phyloP scores from a whole-genome alignment of 2,329 filamentous ascomycete genomes.

The Rugonectria rugulosa region DNA sequence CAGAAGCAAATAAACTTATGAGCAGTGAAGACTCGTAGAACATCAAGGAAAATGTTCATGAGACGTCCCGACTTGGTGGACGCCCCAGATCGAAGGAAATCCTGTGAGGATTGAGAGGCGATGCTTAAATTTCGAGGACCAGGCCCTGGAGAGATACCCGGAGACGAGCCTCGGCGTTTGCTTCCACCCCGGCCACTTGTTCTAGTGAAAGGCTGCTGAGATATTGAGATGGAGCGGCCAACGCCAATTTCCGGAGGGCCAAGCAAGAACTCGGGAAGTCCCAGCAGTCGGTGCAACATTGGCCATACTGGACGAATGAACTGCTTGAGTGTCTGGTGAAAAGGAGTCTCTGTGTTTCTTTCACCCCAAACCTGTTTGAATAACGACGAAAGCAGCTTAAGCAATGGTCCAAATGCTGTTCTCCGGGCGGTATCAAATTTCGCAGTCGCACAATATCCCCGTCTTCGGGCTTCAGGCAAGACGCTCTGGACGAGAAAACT shows the following conservation, averaged over 20 bases:
- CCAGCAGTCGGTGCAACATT: slow-evolving; percentile 66
- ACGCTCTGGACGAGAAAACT: slow-evolving; percentile 70
- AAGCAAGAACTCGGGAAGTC: slow-evolving; percentile 74
- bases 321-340: slow-evolving; percentile 68
- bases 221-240: slow-evolving; percentile 47
- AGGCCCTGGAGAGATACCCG: slow-evolving; percentile 51
- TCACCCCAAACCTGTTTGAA: slow-evolving; percentile 75
- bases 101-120: slow-evolving; percentile 62
- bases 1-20: slow-evolving; percentile 90
- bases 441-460: slow-evolving; percentile 70
- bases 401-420: slow-evolving; percentile 68
- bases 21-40: slow-evolving; percentile 80
- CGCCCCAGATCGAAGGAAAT: slow-evolving; percentile 65
- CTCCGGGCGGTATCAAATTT: slow-evolving; percentile 70
- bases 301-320: slow-evolving; percentile 71
- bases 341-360: slow-evolving; percentile 68
- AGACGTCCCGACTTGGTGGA: slow-evolving; percentile 74
- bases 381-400: slow-evolving; percentile 70
- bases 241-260: slow-evolving; percentile 54
- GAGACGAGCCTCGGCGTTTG: slow-evolving; percentile 59
- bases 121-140: slow-evolving; percentile 47
- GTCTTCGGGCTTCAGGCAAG: slow-evolving; percentile 65
- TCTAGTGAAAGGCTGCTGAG: slow-evolving; percentile 42
- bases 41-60: slow-evolving; percentile 88
- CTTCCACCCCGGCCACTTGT: slow-evolving; percentile 43